Conservation (phyloP, 345 rosid genomes). For the Pistacia integerrima region DNA sequence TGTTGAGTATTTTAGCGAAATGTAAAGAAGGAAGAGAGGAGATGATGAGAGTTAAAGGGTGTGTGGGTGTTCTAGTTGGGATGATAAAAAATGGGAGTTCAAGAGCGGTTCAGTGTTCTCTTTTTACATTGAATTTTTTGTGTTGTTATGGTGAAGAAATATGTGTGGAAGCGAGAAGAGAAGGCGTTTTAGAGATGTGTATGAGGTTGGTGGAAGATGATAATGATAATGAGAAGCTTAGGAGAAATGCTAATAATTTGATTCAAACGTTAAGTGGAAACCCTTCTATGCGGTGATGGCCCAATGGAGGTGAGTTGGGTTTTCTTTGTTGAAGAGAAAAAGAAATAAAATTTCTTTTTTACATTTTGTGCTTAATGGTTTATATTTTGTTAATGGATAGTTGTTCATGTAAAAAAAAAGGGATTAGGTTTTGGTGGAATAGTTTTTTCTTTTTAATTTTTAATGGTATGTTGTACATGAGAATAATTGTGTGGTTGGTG, state of each 20-base stretch:
- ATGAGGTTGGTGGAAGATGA: slow-evolving; percentile 66
- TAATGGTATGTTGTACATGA: slow-evolving; percentile 45
- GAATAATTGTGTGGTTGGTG: slow-evolving; percentile 34
- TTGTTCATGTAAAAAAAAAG: slow-evolving; percentile 47
- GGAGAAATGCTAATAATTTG: slow-evolving; percentile 68
- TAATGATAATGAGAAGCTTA: slow-evolving; percentile 79
- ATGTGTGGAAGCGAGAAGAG: slow-evolving; percentile 45
- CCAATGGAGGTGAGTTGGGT: slow-evolving; percentile 45
- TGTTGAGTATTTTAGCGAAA: slow-evolving; percentile 79
- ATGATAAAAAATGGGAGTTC: slow-evolving; percentile 61
- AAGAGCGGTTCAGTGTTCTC: slow-evolving; percentile 71
- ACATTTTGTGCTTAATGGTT: slow-evolving; percentile 22
- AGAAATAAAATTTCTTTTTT: no score
- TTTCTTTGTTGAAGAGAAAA: background rate
- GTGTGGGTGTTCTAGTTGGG: slow-evolving; percentile 58
- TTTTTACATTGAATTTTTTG: slow-evolving; percentile 66
- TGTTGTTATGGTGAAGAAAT: slow-evolving; percentile 57
- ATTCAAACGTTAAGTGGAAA: slow-evolving; percentile 58
- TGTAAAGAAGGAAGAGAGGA: slow-evolving; percentile 88
- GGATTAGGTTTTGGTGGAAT: slow-evolving; percentile 37
- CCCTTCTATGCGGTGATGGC: slow-evolving; percentile 30
- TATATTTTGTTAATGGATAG: slow-evolving; percentile 34
- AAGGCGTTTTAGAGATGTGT: slow-evolving; percentile 70
- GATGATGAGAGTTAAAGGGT: slow-evolving; percentile 58
- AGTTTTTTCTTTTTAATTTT: slow-evolving; percentile 17